Conservation (phyloP, 1,284 basidiomycete species). For the Moniliella sp. region DNA sequence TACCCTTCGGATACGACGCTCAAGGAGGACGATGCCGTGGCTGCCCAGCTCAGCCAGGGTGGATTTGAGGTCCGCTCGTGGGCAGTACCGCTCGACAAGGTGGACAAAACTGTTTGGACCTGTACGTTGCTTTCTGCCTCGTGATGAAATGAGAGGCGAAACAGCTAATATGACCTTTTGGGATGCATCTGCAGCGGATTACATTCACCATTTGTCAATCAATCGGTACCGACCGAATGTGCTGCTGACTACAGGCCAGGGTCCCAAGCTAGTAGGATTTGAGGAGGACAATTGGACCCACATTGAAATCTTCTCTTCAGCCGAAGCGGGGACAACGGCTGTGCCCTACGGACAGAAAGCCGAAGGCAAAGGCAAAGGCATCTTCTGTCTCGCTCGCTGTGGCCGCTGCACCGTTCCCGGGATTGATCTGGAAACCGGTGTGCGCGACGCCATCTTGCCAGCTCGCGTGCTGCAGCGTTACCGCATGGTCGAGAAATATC, state of each 20-base stretch:
- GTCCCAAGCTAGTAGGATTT: conserved; percentile 9
- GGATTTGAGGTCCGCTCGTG: no score
- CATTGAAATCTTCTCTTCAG: conserved; percentile 11
- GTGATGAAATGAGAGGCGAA: no score
- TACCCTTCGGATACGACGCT: no score
- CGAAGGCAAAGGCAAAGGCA: conserved; percentile 11
- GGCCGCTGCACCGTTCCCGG: conserved; percentile 12
- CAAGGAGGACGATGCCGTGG: no score
- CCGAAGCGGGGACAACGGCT: background rate
- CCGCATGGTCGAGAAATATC: conserved; percentile 20
- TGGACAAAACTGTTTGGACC: no score
- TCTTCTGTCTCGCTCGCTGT: conserved; percentile 16
- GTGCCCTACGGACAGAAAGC: conserved; percentile 6
- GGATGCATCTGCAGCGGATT: no score
- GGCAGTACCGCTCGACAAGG: no score
- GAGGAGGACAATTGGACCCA: conserved; percentile 22
- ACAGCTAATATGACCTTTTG: no score
- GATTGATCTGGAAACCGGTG: conserved; percentile 4
- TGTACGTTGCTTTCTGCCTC: no score
- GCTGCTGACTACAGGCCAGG: conserved; percentile 7
- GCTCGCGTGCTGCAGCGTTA: conserved; percentile 16
- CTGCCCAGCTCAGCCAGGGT: no score
- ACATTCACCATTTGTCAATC: conserved; percentile 10
- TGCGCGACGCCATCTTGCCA: conserved; percentile 12
- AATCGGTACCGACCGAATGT: conserved; percentile 22